Evolutionary conservation across 2,329 filamentous ascomycete species (phyloP).

Genomic region (Bipolaris oryzae): DNA sequence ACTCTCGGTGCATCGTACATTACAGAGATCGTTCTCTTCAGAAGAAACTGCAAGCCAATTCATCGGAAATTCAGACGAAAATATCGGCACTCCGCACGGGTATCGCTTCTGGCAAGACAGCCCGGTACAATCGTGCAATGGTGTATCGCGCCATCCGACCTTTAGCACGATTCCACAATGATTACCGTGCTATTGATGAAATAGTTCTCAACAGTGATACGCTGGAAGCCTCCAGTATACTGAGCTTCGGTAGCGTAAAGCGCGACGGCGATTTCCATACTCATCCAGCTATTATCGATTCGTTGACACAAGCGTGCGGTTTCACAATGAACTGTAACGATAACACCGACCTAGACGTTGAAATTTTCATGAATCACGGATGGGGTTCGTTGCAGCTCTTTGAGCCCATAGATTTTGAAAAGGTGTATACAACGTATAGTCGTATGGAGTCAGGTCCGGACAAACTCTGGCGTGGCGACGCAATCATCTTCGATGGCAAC

Average conservation of each 20-base stretch:
- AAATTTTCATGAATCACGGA: constrained; percentile 29
- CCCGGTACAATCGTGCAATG: constrained; percentile 13
- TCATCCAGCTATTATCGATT: constrained; percentile 19
- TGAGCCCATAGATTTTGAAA: constrained; percentile 9
- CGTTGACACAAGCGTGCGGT: constrained; percentile 15
- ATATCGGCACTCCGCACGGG: constrained; percentile 5
- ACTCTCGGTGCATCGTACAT: constrained; percentile 11
- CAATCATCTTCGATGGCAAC: constrained; percentile 17
- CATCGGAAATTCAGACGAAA: background rate
- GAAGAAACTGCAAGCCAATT: background rate
- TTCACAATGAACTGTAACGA: constrained; percentile 31
- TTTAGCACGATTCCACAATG: constrained; percentile 15
- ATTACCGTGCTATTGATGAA: constrained; percentile 22
- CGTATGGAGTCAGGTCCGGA: constrained; percentile 8
- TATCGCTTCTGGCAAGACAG: constrained; percentile 3
- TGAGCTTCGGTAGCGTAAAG: constrained; percentile 15
- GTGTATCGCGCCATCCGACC: constrained; percentile 8
- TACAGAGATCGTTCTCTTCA: constrained; percentile 8
- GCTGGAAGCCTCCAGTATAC: constrained; percentile 15
- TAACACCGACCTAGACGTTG: constrained; percentile 8
- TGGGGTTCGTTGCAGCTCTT: constrained; percentile 23
- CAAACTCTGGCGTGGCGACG: constrained; percentile 17
- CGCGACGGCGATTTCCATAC: constrained; percentile 10
- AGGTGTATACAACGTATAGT: constrained; percentile 17
- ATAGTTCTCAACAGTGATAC: constrained; percentile 23